Percentiles rank a stretch among this genome's conserved stretches.
These are phyloP conservation scores for Botrytis aclada DNA, from an alignment of 2,329 filamentous ascomycete genomes.

Conservation along the genomic window DNA sequence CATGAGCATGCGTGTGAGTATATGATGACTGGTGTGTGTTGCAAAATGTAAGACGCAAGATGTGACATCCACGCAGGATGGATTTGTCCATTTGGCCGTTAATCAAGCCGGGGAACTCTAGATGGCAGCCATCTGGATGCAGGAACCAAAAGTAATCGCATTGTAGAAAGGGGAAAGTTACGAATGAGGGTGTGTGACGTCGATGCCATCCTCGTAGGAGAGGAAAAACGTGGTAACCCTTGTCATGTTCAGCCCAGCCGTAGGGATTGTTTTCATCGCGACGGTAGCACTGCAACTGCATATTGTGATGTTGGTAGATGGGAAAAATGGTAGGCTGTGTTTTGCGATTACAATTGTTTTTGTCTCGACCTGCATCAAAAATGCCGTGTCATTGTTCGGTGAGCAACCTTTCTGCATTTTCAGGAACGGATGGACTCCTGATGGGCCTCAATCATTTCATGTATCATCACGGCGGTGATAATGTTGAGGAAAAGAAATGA, in stretches of 20 bases:
- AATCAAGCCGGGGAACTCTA: neutral
- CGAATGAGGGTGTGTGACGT: constrained; percentile 7
- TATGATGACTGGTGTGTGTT: neutral
- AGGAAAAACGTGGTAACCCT: constrained; percentile 13
- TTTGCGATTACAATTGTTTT: neutral
- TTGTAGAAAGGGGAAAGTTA: neutral
- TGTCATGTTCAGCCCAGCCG: neutral
- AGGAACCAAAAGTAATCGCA: neutral
- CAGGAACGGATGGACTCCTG: neutral
- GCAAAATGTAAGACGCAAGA: neutral
- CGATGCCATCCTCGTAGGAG: neutral
- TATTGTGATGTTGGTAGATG: neutral
- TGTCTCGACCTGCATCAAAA: neutral
- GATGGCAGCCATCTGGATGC: neutral
- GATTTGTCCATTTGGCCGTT: neutral
- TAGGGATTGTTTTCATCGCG: neutral
- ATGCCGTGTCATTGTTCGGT: constrained; percentile 8
- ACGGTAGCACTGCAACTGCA: constrained; percentile 1
- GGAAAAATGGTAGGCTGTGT: constrained; percentile 1
- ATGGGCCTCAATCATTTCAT: neutral
- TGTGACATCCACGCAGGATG: neutral
- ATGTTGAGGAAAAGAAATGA: neutral
- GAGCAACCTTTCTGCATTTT: neutral
- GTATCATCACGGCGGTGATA: neutral
- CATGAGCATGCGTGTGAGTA: too few relatives aligned